A percentile compares a stretch with the other conserved stretches of the same genome.
These are phyloP conservation scores for Passiflora organensis DNA, from an alignment of 345 rosid genomes.

Conservation along the genomic window DNA sequence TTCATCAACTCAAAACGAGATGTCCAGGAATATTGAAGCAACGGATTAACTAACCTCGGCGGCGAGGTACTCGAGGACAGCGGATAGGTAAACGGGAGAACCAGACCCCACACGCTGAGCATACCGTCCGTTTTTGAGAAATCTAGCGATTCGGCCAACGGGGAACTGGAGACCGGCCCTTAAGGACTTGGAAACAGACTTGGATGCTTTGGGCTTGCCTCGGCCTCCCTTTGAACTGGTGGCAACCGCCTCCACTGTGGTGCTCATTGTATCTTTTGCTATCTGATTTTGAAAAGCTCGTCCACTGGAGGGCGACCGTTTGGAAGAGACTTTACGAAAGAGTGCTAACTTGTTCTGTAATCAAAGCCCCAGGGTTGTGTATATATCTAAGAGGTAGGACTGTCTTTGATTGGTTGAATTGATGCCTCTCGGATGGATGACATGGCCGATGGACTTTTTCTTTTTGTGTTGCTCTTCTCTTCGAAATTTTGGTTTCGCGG, in stretches of 20 bases:
- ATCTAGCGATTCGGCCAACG: slow-evolving; percentile 18
- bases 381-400: background rate
- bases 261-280: background rate
- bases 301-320: no score
- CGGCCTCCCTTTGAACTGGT: slow-evolving; percentile 10
- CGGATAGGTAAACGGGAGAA: slow-evolving; percentile 21
- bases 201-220: slow-evolving; percentile 15
- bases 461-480: no score
- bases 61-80: slow-evolving; percentile 25
- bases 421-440: background rate
- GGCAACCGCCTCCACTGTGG: background rate
- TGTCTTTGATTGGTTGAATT: background rate
- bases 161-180: slow-evolving; percentile 26
- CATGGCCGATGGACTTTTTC: background rate
- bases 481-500: background rate
- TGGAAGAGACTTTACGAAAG: no score
- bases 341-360: no score
- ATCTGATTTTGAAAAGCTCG: background rate
- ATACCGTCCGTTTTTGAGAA: slow-evolving; percentile 17
- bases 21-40: no score
- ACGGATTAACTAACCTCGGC: slow-evolving; percentile 13
- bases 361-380: no score
- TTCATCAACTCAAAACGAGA: no score
- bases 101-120: slow-evolving; percentile 19
- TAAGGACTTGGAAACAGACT: slow-evolving; percentile 2